Base-by-base conservation (phyloP, 495 filamentous ascomycete genomes). In the Opeltia flavorubescens region DNA sequence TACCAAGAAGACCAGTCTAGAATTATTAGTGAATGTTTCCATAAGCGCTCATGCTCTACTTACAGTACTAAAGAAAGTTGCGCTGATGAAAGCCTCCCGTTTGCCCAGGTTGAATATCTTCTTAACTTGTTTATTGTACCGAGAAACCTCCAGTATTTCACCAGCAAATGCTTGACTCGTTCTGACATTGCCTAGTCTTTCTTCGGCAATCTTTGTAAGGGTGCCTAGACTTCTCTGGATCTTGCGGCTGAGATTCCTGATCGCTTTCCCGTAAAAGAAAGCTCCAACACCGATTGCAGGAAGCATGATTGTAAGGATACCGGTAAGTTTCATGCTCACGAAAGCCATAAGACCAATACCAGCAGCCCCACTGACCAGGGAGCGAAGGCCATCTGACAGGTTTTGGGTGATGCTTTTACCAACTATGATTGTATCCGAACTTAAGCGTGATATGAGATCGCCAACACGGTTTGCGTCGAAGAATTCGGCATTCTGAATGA, bases 391-490 rank as follows among this genome's bases (percentile, higher is more conserved):
- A 65, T 98, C 91, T 2, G 89, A 95, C 35, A 98, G 66, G 58
- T 98, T 98, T 54, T 96, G 91, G 8, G 93, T 96, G 55, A 98
- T 93, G 62, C 86, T 93, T 66, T 98, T 98, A 53, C 89, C 91
- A 27, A 96, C 89, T 52, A 98, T 89, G 53, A 96, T 83, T 1
- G 91, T 95, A 59, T 98, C 91, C 7, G 88, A 94, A 55, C 88
- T 86, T 18, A 98, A 78, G 12, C 91, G 78, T 40, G 89, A 95
- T 55, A 96, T 95, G 54, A 98, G 66, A 59, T 98, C 91, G 52
- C 91, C 91, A 30, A 95, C 87, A 17, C 93, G 75, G 65, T 98
- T 98, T 30, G 91, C 91, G 59, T 98, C 91, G 60, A 96, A 98
- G 69, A 98, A 98, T 59, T 98, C 91, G 48, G 93, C 93, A 62